Base-by-base conservation (phyloP, 345 rosid genomes). In the Clarkia xantiana region DNA sequence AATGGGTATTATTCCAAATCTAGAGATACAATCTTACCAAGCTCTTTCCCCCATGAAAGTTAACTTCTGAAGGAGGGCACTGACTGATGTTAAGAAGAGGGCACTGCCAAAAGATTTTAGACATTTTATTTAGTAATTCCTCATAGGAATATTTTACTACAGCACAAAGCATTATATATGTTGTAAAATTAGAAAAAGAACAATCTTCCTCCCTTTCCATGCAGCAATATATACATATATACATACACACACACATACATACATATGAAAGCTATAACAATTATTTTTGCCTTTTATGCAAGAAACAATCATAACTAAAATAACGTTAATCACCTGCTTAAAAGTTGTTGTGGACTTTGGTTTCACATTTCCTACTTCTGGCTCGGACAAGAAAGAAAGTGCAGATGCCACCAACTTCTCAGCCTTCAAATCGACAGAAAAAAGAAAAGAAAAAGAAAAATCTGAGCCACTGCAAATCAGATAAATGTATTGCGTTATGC, bases 31-130 rank as follows among this genome's bases (percentile, higher is more conserved):
- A 47, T 49, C 69, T 57, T 71, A 84, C 97, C 94, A 88, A 67
- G 75, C 75, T 74, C 66, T 78, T 88, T 44, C 81, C 80, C 14
- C 60, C 64, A 53, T 81, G 60, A 58, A 67, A 68, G 54, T 58
- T 61, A 67, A 78, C 68, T 76, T 88, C 94, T 44, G 97, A 80
- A 49, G 89, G 71, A 58, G 97, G 94, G 61, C 97, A 88, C 70
- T 81, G 81, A 62, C 97, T 88, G 63, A 88, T 75, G 74, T 88
- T 88, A 44, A 84, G 89, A 56, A 88, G 76, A 55, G 94, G 93
- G 64, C 97, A 88, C 97, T 88, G 76, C 69, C 63, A 66, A 65
- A 18, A 61, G 57, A 56, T 57, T 58, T 47, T 68, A 12, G 44
- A 59, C 29, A 60, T 47, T 65, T 58, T 62, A 54, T 46, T 61